phyloP scores from a whole-genome alignment of 306 rosid genomes.

The Cucumis melo region DNA sequence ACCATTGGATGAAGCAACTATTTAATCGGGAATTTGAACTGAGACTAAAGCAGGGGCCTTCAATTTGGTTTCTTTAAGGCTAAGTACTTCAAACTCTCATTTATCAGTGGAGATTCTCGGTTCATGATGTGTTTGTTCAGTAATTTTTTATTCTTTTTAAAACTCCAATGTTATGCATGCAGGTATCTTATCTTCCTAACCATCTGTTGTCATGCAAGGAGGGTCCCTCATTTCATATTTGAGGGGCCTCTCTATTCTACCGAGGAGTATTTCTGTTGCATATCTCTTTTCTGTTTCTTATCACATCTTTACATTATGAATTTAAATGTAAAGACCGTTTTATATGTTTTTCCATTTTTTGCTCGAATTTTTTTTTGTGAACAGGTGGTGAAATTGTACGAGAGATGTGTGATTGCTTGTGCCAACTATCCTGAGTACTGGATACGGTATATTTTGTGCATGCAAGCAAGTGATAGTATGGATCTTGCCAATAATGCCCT shows the following conservation, averaged over 20 bases:
- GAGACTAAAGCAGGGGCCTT: slow-evolving; percentile 99
- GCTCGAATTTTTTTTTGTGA: slow-evolving; percentile 10
- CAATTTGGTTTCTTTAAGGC: slow-evolving; percentile 97
- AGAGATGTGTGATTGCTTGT: slow-evolving; percentile 92
- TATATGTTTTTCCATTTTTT: slow-evolving; percentile 1
- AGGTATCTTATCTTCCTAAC: slow-evolving; percentile 95
- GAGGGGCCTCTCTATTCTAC: slow-evolving; percentile 99
- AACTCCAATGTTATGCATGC: slow-evolving; percentile 99
- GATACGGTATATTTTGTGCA: slow-evolving; percentile 69
- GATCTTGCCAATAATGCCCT: slow-evolving; percentile 90
- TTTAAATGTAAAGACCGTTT: not conserved
- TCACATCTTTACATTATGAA: slow-evolving; percentile 23
- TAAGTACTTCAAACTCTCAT: slow-evolving; percentile 98
- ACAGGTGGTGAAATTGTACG: slow-evolving; percentile 92
- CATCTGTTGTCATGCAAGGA: slow-evolving; percentile 91
- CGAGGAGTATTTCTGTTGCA: slow-evolving; percentile 91
- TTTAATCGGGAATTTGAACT: slow-evolving; percentile 92
- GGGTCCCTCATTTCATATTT: slow-evolving; percentile 94
- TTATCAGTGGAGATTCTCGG: slow-evolving; percentile 82
- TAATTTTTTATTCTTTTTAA: slow-evolving; percentile 54
- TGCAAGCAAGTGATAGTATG: slow-evolving; percentile 64
- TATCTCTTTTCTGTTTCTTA: slow-evolving; percentile 41
- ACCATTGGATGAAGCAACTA: slow-evolving; percentile 93
- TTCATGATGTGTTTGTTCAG: slow-evolving; percentile 70
- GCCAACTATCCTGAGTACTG: slow-evolving; percentile 98